phyloP scores from a whole-genome alignment of 2,329 filamentous ascomycete genomes.

The Diaporthe citri region DNA sequence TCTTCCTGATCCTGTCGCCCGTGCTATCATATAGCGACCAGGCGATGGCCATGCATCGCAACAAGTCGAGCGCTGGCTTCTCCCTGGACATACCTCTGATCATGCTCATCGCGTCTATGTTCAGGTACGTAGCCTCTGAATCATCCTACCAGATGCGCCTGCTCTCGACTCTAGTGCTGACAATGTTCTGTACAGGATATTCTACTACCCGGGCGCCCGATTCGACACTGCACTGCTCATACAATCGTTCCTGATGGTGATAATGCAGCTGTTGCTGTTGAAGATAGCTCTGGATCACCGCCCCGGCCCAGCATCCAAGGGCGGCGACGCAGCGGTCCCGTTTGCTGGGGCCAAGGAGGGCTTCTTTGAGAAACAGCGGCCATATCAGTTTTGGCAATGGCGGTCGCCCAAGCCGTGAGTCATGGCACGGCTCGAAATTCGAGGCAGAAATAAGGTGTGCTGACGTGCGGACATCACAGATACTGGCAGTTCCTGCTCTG shows the following conservation, averaged over 20 bases:
- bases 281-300: constrained; percentile 78
- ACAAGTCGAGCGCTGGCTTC: constrained; percentile 75
- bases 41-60: constrained; percentile 73
- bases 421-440: background rate
- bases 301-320: constrained; percentile 69
- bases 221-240: constrained; percentile 74
- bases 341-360: constrained; percentile 68
- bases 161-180: constrained; percentile 31
- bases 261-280: constrained; percentile 72
- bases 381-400: constrained; percentile 89
- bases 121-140: constrained; percentile 61
- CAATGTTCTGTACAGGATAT: constrained; percentile 62
- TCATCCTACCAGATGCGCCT: background rate
- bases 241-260: constrained; percentile 75
- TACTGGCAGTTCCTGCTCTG: constrained; percentile 85
- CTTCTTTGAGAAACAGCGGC: constrained; percentile 62
- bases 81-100: constrained; percentile 79
- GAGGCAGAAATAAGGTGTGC: constrained; percentile 14
- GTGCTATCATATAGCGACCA: constrained; percentile 76
- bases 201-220: constrained; percentile 76
- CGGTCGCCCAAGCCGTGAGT: constrained; percentile 74
- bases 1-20: constrained; percentile 74
- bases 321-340: constrained; percentile 70
- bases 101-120: constrained; percentile 77
- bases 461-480: constrained; percentile 53